Base-by-base conservation (phyloP, 352 stramenopile genomes). In the Pythium angustatum region DNA sequence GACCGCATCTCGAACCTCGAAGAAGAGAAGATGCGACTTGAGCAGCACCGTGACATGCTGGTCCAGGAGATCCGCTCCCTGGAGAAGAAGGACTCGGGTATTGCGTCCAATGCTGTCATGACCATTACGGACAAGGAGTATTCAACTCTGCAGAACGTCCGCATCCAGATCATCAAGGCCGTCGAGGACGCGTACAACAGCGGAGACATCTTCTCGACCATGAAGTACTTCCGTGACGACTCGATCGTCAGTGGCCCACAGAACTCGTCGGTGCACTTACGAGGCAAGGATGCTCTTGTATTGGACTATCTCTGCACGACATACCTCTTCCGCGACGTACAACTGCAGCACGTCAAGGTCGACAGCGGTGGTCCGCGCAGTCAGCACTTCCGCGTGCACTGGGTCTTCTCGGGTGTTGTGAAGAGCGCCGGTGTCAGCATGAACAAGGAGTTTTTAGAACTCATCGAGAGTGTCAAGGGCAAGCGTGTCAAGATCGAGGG, bases 291-390 rank as follows among this genome's bases (percentile, higher is more conserved):
- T 61, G 86, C 86, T 12, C 72, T 94, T 19, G 84, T 94, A 63
- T 76, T 94, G n/a, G 86, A 94, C 71, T 94, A 91, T 53, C 62
- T 94, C 15, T 94, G 86, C 72, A 91, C 83, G n/a, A 88, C 83
- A 17, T 91, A 90, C 65, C 64, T 94, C 11, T 94, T 93, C 65
- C 75, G 75, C 26, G 79, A 94, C 55, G 78, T 93, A 4, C 75
- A 85, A 28, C 70, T 93, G 26, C 74, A 87, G 53, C 86, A 94
- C 74, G 79, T 76, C 67, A 93, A 91, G 64, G 82, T 93, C 28
- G 86, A 93, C 81, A 90, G 81, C 59, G 86, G 86, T 8, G 86
- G 86, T 1, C 83, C 84, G 10, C 84, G 83, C 58, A 92, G 82
- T 69, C 86, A 94, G 71, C 86, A 94, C 63, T 92, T 94, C 59